Conservation (phyloP, 768 basidiomycete genomes). For the Macrolepiota fuliginosa region DNA sequence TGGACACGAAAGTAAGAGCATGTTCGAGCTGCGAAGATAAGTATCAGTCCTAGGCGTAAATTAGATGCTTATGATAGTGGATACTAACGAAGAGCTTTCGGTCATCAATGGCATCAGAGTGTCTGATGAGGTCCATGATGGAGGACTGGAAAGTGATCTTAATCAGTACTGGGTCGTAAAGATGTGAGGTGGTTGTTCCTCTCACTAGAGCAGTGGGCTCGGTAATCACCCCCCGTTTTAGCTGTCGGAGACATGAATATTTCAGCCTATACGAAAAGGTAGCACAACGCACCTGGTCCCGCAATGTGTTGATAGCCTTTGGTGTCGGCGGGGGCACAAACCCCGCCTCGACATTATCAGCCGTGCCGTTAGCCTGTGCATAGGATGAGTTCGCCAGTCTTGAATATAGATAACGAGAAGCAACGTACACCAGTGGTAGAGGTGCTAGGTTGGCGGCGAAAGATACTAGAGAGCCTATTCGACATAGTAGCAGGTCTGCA, state of each 20-base stretch:
- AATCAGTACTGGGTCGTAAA: not conserved
- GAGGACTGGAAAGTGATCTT: conserved; percentile 41
- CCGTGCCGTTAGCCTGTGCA: conserved; percentile 17
- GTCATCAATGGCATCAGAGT: conserved; percentile 69
- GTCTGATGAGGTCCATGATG: conserved; percentile 56
- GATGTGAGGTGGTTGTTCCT: not conserved
- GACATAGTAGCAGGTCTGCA: conserved; percentile 5
- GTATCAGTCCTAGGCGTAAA: not conserved
- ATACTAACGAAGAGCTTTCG: conserved; percentile 69
- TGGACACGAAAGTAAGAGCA: conserved; percentile 59
- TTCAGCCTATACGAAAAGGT: not conserved
- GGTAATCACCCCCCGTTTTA: conserved; percentile 36
- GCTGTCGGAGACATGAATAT: conserved; percentile 24
- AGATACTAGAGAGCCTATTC: conserved; percentile 12
- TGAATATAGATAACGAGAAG: not conserved
- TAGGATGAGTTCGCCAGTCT: not conserved
- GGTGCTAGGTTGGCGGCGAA: conserved; percentile 10
- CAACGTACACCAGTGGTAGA: conserved; percentile 5
- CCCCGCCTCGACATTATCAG: conserved; percentile 11
- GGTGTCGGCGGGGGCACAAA: conserved; percentile 17
- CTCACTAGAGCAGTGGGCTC: conserved; percentile 44
- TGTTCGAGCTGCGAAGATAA: conserved; percentile 59
- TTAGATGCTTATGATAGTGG: not conserved
- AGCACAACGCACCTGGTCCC: conserved; percentile 34
- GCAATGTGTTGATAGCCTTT: conserved; percentile 39